These are phyloP conservation scores for Schwanniomyces vanrijiae DNA, from an alignment of 805 yeast genomes.

Conservation along the genomic window DNA sequence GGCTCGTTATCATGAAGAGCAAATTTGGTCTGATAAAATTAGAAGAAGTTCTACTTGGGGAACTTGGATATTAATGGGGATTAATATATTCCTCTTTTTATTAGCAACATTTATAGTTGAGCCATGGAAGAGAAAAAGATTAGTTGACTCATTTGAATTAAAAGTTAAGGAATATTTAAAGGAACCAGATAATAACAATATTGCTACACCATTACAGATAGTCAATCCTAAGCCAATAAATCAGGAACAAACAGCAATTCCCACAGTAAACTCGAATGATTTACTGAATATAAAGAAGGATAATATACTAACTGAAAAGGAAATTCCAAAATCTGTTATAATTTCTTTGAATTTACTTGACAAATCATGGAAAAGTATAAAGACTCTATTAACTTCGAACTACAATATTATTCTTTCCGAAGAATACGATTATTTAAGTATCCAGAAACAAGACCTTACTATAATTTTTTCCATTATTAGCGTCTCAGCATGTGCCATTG, in stretches of 20 bases:
- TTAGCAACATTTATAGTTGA: conserved; percentile 85
- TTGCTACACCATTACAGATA: neutral
- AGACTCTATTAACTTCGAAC: conserved; percentile 10
- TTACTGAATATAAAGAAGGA: too few species aligned
- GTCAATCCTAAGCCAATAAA: neutral
- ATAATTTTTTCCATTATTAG: conserved; percentile 12
- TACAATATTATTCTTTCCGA: conserved; percentile 15
- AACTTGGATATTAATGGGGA: conserved; percentile 84
- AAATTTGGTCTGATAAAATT: conserved; percentile 96
- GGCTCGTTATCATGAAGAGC: conserved; percentile 93
- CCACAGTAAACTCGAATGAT: neutral
- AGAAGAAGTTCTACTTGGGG: conserved; percentile 97
- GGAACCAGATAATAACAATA: conserved; percentile 5
- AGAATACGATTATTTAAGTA: conserved; percentile 11
- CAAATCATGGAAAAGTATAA: conserved; percentile 17
- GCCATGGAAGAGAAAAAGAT: conserved; percentile 86
- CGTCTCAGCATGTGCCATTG: conserved; percentile 17
- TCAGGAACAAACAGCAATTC: neutral
- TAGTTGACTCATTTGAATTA: conserved; percentile 81
- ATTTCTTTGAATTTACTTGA: neutral
- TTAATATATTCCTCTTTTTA: conserved; percentile 74
- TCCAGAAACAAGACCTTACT: conserved; percentile 24
- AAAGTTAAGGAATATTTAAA: conserved; percentile 55
- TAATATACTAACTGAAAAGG: neutral
- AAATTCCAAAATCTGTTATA: neutral